Conservation (phyloP, 192 early-diverging fungal genomes). For the Linnemannia zychae region DNA sequence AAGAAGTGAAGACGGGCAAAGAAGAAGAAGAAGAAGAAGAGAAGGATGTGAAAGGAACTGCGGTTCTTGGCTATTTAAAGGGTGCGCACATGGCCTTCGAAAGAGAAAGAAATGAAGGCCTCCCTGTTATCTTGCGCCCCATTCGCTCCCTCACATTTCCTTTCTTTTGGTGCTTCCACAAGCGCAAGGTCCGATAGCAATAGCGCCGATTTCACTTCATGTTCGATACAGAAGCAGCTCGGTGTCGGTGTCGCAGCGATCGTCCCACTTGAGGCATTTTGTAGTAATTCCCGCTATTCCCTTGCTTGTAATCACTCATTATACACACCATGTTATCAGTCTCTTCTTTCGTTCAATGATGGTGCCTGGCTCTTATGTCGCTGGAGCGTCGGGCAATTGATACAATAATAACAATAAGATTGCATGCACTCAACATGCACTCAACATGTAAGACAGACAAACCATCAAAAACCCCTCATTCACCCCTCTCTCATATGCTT, state of each 20-base stretch:
- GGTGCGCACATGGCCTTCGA: not conserved
- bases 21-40: not conserved
- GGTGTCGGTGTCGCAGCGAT: not conserved
- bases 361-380: not conserved
- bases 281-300: too few relatives aligned
- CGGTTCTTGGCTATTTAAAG: conserved; percentile 2
- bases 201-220: conserved; percentile 7
- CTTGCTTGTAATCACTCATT: too few relatives aligned
- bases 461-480: not conserved
- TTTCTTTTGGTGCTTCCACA: not conserved
- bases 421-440: too few relatives aligned
- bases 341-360: not conserved
- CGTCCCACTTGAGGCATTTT: too few relatives aligned
- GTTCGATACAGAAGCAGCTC: not conserved
- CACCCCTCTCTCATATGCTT: not conserved
- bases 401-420: not conserved
- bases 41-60: conserved; percentile 3
- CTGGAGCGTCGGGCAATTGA: not conserved
- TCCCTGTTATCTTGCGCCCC: not conserved
- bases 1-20: not conserved
- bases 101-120: not conserved
- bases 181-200: not conserved
- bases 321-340: too few relatives aligned
- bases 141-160: not conserved
- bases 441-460: not conserved